Conservation (phyloP, 2,329 filamentous ascomycete species). For the Simplicillium aogashimaense region DNA sequence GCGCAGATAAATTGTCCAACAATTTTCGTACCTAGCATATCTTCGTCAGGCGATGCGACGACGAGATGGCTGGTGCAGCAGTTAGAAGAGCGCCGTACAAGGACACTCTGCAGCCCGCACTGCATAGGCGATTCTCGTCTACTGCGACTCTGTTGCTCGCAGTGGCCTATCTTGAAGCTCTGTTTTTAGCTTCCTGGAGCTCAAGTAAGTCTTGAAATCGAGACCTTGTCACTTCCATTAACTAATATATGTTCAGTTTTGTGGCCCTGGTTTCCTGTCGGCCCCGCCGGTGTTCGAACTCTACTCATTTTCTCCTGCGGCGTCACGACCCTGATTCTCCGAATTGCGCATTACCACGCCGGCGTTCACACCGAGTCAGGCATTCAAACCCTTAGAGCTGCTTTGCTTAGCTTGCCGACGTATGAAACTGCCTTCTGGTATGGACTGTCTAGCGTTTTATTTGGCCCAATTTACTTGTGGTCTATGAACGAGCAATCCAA, state of each 20-base stretch:
- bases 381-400: slow-evolving; percentile 51
- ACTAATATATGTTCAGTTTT: slow-evolving; percentile 44
- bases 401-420: slow-evolving; percentile 49
- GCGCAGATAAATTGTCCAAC: slow-evolving; percentile 2
- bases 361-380: slow-evolving; percentile 59
- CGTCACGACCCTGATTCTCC: slow-evolving; percentile 71
- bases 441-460: slow-evolving; percentile 65
- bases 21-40: slow-evolving; percentile 12
- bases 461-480: slow-evolving; percentile 73
- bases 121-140: slow-evolving; percentile 78
- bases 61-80: slow-evolving; percentile 40
- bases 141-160: slow-evolving; percentile 60
- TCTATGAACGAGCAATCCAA: slow-evolving; percentile 49
- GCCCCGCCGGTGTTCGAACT: slow-evolving; percentile 64
- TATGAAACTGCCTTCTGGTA: slow-evolving; percentile 69
- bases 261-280: slow-evolving; percentile 81
- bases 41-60: slow-evolving; percentile 31
- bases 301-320: slow-evolving; percentile 66
- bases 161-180: slow-evolving; percentile 63
- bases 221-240: slow-evolving; percentile 4
- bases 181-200: slow-evolving; percentile 59
- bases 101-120: slow-evolving; percentile 80
- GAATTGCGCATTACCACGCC: slow-evolving; percentile 74
- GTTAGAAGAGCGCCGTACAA: slow-evolving; percentile 60
- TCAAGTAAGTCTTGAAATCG: slow-evolving; percentile 46